phyloP scores from a whole-genome alignment of 495 filamentous ascomycete genomes.

The Neohortaea acidophila region DNA sequence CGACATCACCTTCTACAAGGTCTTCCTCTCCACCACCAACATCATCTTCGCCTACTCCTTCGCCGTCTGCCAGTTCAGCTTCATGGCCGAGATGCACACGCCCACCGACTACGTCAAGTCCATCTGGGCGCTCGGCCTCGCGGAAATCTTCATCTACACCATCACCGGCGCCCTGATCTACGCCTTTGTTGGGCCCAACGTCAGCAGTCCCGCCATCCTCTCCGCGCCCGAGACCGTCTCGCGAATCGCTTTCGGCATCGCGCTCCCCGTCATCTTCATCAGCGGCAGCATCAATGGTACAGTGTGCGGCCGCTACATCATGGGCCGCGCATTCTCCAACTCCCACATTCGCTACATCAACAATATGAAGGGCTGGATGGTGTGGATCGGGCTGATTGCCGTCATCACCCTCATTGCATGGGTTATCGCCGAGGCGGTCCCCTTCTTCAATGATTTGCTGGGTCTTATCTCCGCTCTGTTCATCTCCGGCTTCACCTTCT shows the following conservation, averaged over 20 bases:
- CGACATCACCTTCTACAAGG: conserved; percentile 18
- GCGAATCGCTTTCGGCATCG: conserved; percentile 27
- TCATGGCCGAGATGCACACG: conserved; percentile 24
- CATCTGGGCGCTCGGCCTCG: conserved; percentile 22
- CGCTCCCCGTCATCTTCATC: conserved; percentile 20
- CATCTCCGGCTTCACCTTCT: conserved; percentile 20
- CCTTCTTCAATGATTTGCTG: conserved; percentile 27
- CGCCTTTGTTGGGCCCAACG: conserved; percentile 23
- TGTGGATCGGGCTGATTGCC: conserved; percentile 24
- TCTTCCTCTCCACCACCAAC: conserved; percentile 33
- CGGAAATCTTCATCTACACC: conserved; percentile 24
- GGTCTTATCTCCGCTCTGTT: conserved; percentile 19
- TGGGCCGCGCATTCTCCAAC: conserved; percentile 25
- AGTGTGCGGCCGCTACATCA: conserved; percentile 23
- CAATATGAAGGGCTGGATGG: conserved; percentile 20
- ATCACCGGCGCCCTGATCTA: conserved; percentile 25
- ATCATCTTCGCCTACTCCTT: conserved; percentile 29
- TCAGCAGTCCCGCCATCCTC: conserved; percentile 24
- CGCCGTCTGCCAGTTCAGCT: conserved; percentile 13
- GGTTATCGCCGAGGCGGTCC: conserved; percentile 27
- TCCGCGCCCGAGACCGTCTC: conserved; percentile 23
- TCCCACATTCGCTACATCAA: conserved; percentile 22
- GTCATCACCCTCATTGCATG: conserved; percentile 19
- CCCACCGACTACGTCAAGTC: conserved; percentile 27
- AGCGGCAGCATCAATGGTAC: conserved; percentile 14